Conservation (phyloP, 257 asterid species). For the Linderniella brevidens region DNA sequence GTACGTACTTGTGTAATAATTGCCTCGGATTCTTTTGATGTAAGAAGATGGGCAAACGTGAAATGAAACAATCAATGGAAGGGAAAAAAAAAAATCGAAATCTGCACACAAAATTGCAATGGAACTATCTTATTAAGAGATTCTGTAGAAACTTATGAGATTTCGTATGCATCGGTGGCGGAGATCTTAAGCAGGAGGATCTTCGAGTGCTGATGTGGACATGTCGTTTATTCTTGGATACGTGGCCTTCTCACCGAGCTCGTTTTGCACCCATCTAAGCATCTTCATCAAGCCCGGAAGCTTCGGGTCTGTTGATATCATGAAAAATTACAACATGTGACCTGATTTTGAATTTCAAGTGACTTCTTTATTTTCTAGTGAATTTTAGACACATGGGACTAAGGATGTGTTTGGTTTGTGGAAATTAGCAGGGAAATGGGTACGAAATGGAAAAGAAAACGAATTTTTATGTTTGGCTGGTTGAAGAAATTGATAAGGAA, state of each 20-base stretch:
- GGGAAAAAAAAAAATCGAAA: not conserved
- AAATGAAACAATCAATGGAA: too few relatives aligned
- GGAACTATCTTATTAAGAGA: not conserved
- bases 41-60: too few relatives aligned
- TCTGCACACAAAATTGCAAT: not conserved
- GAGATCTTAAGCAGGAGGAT: conserved; percentile 35
- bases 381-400: too few relatives aligned
- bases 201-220: conserved; percentile 60
- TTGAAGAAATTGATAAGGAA: too few relatives aligned
- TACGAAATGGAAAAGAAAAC: too few relatives aligned
- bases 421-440: too few relatives aligned
- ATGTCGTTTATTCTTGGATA: conserved; percentile 64
- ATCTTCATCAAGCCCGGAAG: conserved; percentile 81
- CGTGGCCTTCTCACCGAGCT: conserved; percentile 57
- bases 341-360: not conserved
- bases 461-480: too few relatives aligned
- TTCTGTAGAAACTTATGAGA: not conserved
- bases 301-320: conserved; percentile 52
- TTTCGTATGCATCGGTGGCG: conserved; percentile 5
- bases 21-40: too few relatives aligned
- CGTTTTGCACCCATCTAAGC: conserved; percentile 65
- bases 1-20: too few relatives aligned
- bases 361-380: too few relatives aligned
- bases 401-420: too few relatives aligned
- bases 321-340: too few relatives aligned